These are phyloP conservation scores for Huntiella moniliformis DNA, from an alignment of 2,329 filamentous ascomycete genomes.

Conservation along the genomic window DNA sequence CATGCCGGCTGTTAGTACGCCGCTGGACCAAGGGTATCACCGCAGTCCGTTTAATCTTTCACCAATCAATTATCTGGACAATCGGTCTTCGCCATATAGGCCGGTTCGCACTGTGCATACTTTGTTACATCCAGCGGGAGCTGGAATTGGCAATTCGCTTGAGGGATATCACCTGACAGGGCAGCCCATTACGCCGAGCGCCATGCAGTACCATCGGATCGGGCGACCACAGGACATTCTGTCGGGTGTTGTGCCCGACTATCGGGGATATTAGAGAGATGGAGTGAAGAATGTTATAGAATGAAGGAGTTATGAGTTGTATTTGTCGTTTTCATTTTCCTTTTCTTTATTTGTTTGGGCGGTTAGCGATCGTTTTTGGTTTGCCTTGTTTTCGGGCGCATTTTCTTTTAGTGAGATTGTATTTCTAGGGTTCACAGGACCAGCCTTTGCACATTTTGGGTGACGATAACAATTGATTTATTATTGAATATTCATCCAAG, in stretches of 20 bases:
- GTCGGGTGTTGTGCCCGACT: constrained; percentile 53
- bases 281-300: too few relatives aligned
- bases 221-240: constrained; percentile 50
- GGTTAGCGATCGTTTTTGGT: too few relatives aligned
- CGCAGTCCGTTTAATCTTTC: constrained; percentile 33
- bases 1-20: not conserved
- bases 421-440: too few relatives aligned
- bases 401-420: too few relatives aligned
- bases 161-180: constrained; percentile 46
- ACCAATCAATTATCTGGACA: constrained; percentile 70
- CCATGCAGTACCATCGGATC: constrained; percentile 71
- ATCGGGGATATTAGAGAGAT: constrained; percentile 4
- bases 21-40: not conserved
- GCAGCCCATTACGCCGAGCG: constrained; percentile 39
- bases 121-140: constrained; percentile 58
- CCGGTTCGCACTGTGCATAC: constrained; percentile 80
- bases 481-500: too few relatives aligned
- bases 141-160: constrained; percentile 50
- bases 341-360: too few relatives aligned
- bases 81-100: constrained; percentile 80
- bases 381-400: too few relatives aligned
- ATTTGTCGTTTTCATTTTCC: too few relatives aligned
- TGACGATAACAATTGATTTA: too few relatives aligned
- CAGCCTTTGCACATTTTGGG: too few relatives aligned
- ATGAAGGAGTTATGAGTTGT: too few relatives aligned